These are phyloP conservation scores for Termitomyces sp. DNA, from an alignment of 768 basidiomycete genomes.

Conservation along the genomic window DNA sequence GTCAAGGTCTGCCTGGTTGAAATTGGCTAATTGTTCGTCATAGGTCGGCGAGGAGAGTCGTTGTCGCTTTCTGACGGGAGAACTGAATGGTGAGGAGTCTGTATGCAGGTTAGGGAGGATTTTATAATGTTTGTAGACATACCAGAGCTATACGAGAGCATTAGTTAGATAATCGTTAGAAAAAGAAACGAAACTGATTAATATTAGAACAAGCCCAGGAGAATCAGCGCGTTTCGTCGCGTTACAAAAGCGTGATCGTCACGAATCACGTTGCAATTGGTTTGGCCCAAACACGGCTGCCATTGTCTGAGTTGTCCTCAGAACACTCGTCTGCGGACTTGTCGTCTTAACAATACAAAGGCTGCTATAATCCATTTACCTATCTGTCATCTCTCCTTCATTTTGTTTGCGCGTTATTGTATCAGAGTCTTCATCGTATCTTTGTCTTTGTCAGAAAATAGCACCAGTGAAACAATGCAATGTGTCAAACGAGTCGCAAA, in stretches of 20 bases:
- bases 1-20: slow-evolving; percentile 50
- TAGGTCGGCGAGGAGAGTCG: slow-evolving; percentile 64
- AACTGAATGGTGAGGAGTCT: slow-evolving; percentile 27
- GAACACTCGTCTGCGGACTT: background rate
- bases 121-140: background rate
- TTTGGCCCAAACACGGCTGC: background rate
- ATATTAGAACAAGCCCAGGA: background rate
- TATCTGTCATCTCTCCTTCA: background rate
- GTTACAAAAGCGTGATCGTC: slow-evolving; percentile 14
- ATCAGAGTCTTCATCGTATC: background rate
- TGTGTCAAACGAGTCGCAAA: background rate
- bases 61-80: slow-evolving; percentile 51
- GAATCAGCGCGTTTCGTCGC: slow-evolving; percentile 20
- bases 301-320: background rate
- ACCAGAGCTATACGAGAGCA: slow-evolving; percentile 7
- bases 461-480: background rate
- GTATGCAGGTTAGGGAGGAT: slow-evolving; percentile 1
- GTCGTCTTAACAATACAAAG: background rate
- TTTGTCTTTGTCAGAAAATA: background rate
- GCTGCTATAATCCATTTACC: background rate
- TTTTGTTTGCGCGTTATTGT: background rate
- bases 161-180: background rate
- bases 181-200: background rate
- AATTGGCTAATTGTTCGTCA: slow-evolving; percentile 42
- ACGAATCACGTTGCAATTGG: slow-evolving; percentile 6